Conservation (phyloP, 306 rosid genomes). For the Inga oerstediana region DNA sequence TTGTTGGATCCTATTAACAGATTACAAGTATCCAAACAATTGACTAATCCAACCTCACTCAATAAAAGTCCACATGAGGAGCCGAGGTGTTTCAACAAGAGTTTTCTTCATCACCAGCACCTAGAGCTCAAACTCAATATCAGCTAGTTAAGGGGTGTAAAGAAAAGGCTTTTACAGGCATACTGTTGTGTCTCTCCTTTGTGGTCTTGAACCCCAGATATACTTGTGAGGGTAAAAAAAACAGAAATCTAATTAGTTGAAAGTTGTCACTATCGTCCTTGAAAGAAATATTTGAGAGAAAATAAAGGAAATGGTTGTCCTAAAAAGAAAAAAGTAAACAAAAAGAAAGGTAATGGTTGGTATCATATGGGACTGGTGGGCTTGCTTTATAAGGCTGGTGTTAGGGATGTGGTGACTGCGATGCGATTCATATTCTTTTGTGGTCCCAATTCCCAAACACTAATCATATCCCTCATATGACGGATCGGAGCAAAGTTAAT, state of each 20-base stretch:
- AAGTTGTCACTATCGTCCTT: neutral
- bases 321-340: neutral
- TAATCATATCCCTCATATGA: neutral
- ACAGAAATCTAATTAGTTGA: neutral
- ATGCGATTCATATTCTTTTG: neutral
- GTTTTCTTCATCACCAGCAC: too few species aligned
- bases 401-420: slow-evolving; percentile 3
- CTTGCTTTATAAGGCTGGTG: neutral
- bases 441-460: neutral
- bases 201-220: neutral
- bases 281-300: neutral
- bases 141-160: neutral
- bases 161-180: neutral
- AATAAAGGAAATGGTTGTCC: neutral
- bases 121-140: too few species aligned
- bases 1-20: too few species aligned
- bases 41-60: too few species aligned
- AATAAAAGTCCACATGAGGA: too few species aligned
- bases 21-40: too few species aligned
- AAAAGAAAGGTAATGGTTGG: neutral
- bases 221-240: neutral
- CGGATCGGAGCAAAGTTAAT: neutral
- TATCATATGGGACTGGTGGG: neutral
- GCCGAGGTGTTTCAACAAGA: too few species aligned
- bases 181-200: neutral